phyloP scores from a whole-genome alignment of 305 asterid species.

The Fraxinus latifolia region DNA sequence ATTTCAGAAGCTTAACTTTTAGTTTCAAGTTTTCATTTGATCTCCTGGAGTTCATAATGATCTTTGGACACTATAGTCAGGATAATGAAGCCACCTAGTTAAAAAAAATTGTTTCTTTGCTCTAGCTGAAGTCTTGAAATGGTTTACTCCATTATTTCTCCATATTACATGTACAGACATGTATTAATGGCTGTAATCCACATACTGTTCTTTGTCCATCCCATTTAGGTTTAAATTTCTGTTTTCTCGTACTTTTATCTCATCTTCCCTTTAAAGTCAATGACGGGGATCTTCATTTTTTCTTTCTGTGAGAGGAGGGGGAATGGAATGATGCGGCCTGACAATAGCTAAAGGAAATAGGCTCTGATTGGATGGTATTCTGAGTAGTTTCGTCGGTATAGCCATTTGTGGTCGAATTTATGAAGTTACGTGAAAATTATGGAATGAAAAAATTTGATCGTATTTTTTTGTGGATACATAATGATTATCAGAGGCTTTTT shows the following conservation, averaged over 20 bases:
- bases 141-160: background rate
- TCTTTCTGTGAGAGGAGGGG: background rate
- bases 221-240: background rate
- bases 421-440: background rate
- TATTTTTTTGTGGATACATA: background rate
- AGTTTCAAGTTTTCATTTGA: background rate
- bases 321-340: background rate
- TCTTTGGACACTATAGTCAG: background rate
- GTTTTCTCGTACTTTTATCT: background rate
- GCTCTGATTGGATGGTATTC: background rate
- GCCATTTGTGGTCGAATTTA: background rate
- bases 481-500: background rate
- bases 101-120: background rate
- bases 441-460: background rate
- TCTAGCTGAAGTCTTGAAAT: slow-evolving; percentile 1
- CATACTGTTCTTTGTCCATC: background rate
- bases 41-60: background rate
- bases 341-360: slow-evolving; percentile 5
- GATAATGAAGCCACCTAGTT: background rate
- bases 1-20: background rate
- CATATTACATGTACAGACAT: background rate
- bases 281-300: background rate
- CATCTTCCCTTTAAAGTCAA: background rate
- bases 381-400: background rate
- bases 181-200: background rate